Percentiles rank a stretch among this genome's conserved stretches.
Evolutionary conservation across 1,284 basidiomycete species (phyloP).

Genomic region (Pholiota adiposa): DNA sequence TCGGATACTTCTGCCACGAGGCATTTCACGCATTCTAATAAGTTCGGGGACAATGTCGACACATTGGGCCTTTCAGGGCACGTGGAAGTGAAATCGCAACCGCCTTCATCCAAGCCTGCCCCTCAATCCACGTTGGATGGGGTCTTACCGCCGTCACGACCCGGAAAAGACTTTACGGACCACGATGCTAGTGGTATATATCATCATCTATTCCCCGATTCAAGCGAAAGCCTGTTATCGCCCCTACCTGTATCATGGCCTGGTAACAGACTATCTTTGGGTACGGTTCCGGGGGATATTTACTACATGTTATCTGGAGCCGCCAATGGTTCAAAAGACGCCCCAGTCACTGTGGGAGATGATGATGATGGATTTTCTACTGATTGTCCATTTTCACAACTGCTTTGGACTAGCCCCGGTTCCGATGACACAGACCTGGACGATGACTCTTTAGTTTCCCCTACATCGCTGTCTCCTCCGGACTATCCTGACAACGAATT

Average conservation of each 20-base stretch:
- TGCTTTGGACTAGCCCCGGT: conserved; percentile 19
- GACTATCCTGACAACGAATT: conserved; percentile 4
- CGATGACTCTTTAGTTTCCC: conserved; percentile 17
- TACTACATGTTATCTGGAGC: neutral
- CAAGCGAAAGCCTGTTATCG: conserved; percentile 6
- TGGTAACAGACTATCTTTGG: neutral
- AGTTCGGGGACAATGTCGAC: neutral
- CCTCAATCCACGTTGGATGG: neutral
- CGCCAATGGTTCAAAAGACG: neutral
- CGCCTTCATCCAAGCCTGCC: neutral
- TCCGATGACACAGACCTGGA: conserved; percentile 23
- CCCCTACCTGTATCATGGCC: conserved; percentile 12
- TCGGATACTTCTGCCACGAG: neutral
- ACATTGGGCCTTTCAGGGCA: neutral
- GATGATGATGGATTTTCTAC: neutral
- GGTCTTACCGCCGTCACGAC: conserved; percentile 6
- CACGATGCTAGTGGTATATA: neutral
- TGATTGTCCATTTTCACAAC: neutral
- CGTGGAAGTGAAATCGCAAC: neutral
- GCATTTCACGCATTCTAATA: neutral
- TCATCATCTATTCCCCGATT: neutral
- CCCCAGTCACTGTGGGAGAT: neutral
- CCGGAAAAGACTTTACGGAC: conserved; percentile 8
- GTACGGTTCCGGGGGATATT: neutral
- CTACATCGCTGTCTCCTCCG: conserved; percentile 17